A percentile compares a stretch with the other conserved stretches of the same genome.
Conservation (phyloP, 768 basidiomycete species). For the Mycena haematopus region DNA sequence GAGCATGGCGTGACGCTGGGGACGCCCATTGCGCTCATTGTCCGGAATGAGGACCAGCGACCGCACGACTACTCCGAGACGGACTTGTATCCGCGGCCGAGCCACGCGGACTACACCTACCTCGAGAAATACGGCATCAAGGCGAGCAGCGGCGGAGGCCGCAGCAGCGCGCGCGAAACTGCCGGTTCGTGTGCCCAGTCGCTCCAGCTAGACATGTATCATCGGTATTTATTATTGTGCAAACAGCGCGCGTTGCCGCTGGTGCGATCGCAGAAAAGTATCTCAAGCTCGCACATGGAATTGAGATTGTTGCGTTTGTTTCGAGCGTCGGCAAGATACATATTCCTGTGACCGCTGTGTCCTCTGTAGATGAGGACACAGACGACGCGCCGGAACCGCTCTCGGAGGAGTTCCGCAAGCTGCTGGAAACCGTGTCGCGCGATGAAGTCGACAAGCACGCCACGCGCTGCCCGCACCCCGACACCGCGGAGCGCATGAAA, state of each 20-base stretch:
- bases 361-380: constrained; percentile 54
- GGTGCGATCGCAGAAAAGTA: constrained; percentile 98
- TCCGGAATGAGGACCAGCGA: constrained; percentile 97
- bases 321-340: constrained; percentile 94
- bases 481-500: constrained; percentile 91
- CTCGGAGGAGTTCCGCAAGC: constrained; percentile 80
- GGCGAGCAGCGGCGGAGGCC: constrained; percentile 95
- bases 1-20: constrained; percentile 96
- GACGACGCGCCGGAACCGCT: constrained; percentile 78
- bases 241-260: constrained; percentile 89
- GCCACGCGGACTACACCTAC: constrained; percentile 98
- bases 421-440: constrained; percentile 82
- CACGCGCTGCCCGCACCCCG: constrained; percentile 89
- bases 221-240: constrained; percentile 12
- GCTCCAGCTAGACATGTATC: not conserved
- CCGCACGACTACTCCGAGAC: constrained; percentile 99
- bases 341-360: constrained; percentile 63
- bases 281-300: constrained; percentile 82
- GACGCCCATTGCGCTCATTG: constrained; percentile 95
- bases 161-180: constrained; percentile 95
- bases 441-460: constrained; percentile 87
- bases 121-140: constrained; percentile 97
- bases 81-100: constrained; percentile 95
- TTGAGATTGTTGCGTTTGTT: constrained; percentile 97
- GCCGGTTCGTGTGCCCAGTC: constrained; percentile 61